Evolutionary conservation across 2,329 filamentous ascomycete species (phyloP), one percentile per base, ranked within the genome.

Genomic region (Penicillium sp.): DNA sequence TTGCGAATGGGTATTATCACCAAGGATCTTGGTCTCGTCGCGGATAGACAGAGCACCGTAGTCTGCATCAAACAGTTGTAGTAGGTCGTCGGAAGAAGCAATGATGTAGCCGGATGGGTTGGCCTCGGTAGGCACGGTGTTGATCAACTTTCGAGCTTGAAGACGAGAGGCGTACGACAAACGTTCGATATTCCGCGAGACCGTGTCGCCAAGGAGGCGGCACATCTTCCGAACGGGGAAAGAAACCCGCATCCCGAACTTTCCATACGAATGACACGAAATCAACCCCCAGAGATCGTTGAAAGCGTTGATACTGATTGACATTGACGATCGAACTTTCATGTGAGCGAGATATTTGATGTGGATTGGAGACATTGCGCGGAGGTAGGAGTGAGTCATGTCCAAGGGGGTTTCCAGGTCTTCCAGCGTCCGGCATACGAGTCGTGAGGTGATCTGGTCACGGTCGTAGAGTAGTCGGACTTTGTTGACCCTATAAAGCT

Each of bases 161-260:
- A 97, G 80, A 28, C 92, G 86, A 1, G 91, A 93, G 3, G 92
- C 91, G 72, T 96, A 96, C 0, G 92, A 96, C 0, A 97, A 81
- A 35, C 92, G 84, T 75, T 97, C 93, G 40, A 97, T 94, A 67
- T 95, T 97, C 53, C 91, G 84, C 0, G 91, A 96, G 0, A 92
- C 91, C 0, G 89, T 92, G 70, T 97, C 93, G 4, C 93, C 92
- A 2, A 97, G 87, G 4, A 97, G 80, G 5, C 92, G 88, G 75
- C 93, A 97, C 89, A 97, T 94, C 76, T 96, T 96, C 13, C 93
- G 86, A 53, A 96, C 93, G 0, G 93, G 92, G 71, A 97, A 97
- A 0, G 91, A 91, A 0, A 97, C 92, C n/a, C 93, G 85, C 91
- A 95, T 96, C 4, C 92, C 92, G 49, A 84, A 65, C 0, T 91